Conservation (phyloP, 1,284 basidiomycete genomes). For the Tylopilus orsonianus region DNA sequence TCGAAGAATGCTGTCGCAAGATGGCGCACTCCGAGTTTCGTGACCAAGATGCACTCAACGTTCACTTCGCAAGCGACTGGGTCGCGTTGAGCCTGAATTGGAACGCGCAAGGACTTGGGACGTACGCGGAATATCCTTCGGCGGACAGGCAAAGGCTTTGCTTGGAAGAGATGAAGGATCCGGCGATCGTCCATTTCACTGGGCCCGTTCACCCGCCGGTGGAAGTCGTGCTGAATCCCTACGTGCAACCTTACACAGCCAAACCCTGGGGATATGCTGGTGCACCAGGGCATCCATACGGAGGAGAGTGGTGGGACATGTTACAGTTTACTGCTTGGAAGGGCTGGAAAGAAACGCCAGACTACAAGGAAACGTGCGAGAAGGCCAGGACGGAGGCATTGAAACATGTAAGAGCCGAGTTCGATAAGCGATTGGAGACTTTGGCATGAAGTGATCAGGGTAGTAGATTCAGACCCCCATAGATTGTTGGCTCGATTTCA, state of each 20-base stretch:
- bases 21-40: conserved; percentile 36
- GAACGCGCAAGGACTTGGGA: conserved; percentile 60
- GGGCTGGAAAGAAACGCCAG: conserved; percentile 34
- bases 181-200: conserved; percentile 56
- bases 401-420: conserved; percentile 8
- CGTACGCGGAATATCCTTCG: conserved; percentile 43
- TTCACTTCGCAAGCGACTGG: conserved; percentile 46
- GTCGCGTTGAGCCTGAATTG: conserved; percentile 41
- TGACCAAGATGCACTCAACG: conserved; percentile 56
- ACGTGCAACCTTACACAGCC: conserved; percentile 50
- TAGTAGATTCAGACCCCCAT: not conserved
- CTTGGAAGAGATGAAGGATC: conserved; percentile 39
- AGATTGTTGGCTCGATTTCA: not conserved
- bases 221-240: conserved; percentile 48
- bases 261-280: conserved; percentile 62
- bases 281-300: conserved; percentile 50
- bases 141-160: conserved; percentile 37
- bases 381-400: conserved; percentile 12
- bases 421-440: conserved; percentile 9
- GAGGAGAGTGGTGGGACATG: conserved; percentile 47
- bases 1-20: conserved; percentile 29
- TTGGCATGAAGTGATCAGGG: not conserved
- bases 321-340: conserved; percentile 46
- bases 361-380: conserved; percentile 23
- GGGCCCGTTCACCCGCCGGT: conserved; percentile 51